Evolutionary conservation across 1,284 basidiomycete genomes (phyloP).

Genomic region (Heliocybe sulcata): DNA sequence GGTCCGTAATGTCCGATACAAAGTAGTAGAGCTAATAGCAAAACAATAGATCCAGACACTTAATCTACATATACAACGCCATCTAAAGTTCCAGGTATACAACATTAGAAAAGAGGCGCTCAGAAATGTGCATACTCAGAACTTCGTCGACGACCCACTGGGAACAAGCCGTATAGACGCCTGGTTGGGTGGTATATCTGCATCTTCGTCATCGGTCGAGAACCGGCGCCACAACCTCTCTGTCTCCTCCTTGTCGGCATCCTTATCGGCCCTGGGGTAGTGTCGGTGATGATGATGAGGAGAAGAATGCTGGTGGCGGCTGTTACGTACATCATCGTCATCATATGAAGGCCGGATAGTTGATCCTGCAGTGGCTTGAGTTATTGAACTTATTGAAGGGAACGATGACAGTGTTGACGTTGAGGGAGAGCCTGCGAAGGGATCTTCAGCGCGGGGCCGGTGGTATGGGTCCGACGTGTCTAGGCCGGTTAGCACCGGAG

Average conservation of each 20-base stretch:
- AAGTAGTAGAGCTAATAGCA: not conserved
- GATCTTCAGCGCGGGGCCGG: constrained; percentile 14
- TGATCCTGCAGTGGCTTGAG: not conserved
- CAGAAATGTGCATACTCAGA: too few species aligned
- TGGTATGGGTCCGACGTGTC: constrained; percentile 11
- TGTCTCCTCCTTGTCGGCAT: constrained; percentile 33
- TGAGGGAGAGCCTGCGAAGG: constrained; percentile 23
- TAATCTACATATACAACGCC: not conserved
- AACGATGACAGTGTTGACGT: constrained; percentile 22
- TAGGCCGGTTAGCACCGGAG: constrained; percentile 17
- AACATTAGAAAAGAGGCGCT: too few species aligned
- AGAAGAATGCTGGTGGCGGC: constrained; percentile 8
- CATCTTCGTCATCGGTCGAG: constrained; percentile 6
- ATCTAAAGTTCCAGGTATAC: not conserved
- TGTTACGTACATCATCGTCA: constrained; percentile 11
- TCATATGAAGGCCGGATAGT: constrained; percentile 6
- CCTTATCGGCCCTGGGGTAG: constrained; percentile 24
- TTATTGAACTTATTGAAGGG: constrained; percentile 10
- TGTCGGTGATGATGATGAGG: constrained; percentile 3
- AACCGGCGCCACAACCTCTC: constrained; percentile 24
- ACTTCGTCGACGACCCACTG: not conserved
- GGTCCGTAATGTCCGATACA: not conserved
- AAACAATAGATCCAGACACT: not conserved
- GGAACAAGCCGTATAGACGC: not conserved
- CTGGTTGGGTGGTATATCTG: constrained; percentile 2